A percentile compares a stretch with the other conserved stretches of the same genome.
Conservation (phyloP, 345 rosid genomes). For the Corymbia maculata region DNA sequence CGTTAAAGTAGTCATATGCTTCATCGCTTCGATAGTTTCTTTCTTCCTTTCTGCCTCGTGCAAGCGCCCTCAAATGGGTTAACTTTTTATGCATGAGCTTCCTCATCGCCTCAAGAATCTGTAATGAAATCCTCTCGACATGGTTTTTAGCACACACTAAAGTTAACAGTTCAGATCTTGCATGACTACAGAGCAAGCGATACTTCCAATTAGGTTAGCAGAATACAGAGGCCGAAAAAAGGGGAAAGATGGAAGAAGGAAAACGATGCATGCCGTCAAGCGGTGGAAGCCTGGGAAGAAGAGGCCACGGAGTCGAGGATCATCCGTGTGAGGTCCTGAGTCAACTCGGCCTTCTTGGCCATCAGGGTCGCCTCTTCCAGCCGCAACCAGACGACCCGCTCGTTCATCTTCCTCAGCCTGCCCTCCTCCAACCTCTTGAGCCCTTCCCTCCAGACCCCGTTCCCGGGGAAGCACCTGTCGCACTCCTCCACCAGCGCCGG, state of each 20-base stretch:
- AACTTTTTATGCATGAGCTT: neutral
- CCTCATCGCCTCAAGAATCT: neutral
- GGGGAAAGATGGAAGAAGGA: neutral
- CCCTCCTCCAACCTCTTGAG: constrained; percentile 5
- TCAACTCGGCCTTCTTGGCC: constrained; percentile 16
- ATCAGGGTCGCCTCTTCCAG: constrained; percentile 19
- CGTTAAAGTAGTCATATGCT: neutral
- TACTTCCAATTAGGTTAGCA: neutral
- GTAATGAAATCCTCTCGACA: neutral
- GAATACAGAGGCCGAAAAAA: neutral
- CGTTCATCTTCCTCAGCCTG: constrained; percentile 17
- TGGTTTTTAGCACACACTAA: neutral
- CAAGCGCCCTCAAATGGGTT: neutral
- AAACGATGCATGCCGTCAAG: neutral
- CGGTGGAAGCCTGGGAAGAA: neutral
- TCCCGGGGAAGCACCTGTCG: neutral
- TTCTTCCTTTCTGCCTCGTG: too few species aligned
- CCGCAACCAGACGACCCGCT: constrained; percentile 10
- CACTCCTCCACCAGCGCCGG: constrained; percentile 10
- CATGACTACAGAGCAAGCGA: neutral
- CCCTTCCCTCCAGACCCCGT: constrained; percentile 5
- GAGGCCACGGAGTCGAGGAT: neutral
- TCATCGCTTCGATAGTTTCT: neutral
- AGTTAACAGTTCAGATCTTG: neutral
- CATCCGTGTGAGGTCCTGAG: constrained; percentile 4